Percentiles rank a stretch among this genome's conserved stretches.
These are phyloP conservation scores for Apiospora arundinis DNA, from an alignment of 2,329 filamentous ascomycete genomes.

Conservation along the genomic window DNA sequence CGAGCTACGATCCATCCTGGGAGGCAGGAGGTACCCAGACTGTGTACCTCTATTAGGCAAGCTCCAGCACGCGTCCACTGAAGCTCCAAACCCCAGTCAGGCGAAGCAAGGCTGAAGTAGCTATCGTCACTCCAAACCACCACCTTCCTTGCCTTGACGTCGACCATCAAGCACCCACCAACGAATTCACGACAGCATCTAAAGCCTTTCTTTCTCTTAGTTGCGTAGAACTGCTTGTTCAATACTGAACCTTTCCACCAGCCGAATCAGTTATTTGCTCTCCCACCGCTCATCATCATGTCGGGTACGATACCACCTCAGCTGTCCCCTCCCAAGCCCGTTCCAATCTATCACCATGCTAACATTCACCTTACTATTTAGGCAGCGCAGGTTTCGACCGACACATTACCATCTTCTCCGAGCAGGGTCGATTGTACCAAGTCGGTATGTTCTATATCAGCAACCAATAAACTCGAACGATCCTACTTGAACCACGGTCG, in stretches of 20 bases:
- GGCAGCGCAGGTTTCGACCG: constrained; percentile 92
- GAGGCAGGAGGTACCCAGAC: not conserved
- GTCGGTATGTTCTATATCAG: constrained; percentile 75
- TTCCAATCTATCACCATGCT: constrained; percentile 33
- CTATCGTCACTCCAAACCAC: constrained; percentile 18
- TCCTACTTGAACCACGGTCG: not conserved
- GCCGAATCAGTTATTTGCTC: constrained; percentile 31
- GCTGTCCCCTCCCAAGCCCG: constrained; percentile 22
- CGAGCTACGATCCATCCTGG: not conserved
- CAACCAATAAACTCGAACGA: constrained; percentile 17
- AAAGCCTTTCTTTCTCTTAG: not conserved
- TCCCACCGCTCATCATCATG: constrained; percentile 19
- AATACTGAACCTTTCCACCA: constrained; percentile 57
- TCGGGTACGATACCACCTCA: constrained; percentile 22
- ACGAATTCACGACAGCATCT: constrained; percentile 4
- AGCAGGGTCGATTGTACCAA: constrained; percentile 98
- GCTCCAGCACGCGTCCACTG: constrained; percentile 18
- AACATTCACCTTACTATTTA: constrained; percentile 45
- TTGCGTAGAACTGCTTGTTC: constrained; percentile 38
- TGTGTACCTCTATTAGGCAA: constrained; percentile 8
- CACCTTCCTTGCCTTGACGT: constrained; percentile 14
- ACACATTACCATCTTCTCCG: constrained; percentile 99
- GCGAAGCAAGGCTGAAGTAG: constrained; percentile 16
- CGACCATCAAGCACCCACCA: constrained; percentile 9
- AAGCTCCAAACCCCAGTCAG: constrained; percentile 12